These are phyloP conservation scores for Boletus insuetus DNA, from an alignment of 768 basidiomycete species.

Conservation along the genomic window DNA sequence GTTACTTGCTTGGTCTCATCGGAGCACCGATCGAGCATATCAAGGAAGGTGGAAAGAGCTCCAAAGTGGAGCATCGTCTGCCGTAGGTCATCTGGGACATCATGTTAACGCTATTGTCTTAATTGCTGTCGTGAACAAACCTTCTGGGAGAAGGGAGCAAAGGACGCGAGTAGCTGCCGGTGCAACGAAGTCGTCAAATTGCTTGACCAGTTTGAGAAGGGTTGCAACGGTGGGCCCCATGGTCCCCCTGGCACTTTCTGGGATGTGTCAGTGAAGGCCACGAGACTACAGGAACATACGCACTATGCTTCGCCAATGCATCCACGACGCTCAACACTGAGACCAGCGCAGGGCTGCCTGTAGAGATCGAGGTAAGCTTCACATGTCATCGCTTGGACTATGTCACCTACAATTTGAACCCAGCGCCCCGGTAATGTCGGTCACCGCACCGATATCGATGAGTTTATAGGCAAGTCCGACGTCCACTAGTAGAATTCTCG, in stretches of 20 bases:
- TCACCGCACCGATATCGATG: constrained; percentile 15
- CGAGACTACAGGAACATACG: not conserved
- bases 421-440: constrained; percentile 17
- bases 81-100: constrained; percentile 18
- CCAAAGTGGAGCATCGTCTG: constrained; percentile 13
- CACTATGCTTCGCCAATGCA: constrained; percentile 16
- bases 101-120: not conserved
- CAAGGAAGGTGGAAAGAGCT: constrained; percentile 15
- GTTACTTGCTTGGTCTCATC: constrained; percentile 16
- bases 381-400: not conserved
- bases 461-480: constrained; percentile 7
- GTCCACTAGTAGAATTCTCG: constrained; percentile 10
- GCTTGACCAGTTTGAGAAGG: constrained; percentile 19
- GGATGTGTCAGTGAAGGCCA: not conserved
- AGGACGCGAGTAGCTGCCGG: constrained; percentile 26
- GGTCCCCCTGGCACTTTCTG: constrained; percentile 3
- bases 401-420: constrained; percentile 15
- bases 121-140: constrained; percentile 3
- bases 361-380: not conserved
- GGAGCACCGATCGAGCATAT: constrained; percentile 22
- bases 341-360: constrained; percentile 23
- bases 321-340: constrained; percentile 20
- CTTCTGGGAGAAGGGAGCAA: constrained; percentile 23
- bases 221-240: constrained; percentile 10
- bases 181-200: constrained; percentile 29